A percentile compares a stretch with the other conserved stretches of the same genome.
These are phyloP conservation scores for Pichia deserticola DNA, from an alignment of 805 yeast genomes.

Conservation along the genomic window DNA sequence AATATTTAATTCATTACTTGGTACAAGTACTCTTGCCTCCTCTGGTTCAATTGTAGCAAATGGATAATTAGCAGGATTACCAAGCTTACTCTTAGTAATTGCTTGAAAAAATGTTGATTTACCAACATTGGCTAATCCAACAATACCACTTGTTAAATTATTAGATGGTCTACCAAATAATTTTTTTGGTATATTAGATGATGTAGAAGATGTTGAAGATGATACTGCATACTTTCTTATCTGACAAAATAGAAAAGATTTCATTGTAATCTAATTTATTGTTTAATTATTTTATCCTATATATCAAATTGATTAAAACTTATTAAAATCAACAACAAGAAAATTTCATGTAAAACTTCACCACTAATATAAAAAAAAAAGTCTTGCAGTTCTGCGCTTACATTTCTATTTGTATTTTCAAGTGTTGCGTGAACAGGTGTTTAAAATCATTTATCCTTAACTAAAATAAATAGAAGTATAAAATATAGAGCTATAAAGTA, in stretches of 20 bases:
- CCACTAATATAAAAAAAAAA: too few relatives aligned
- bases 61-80: slow-evolving; percentile 65
- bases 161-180: slow-evolving; percentile 30
- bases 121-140: slow-evolving; percentile 63
- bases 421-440: too few relatives aligned
- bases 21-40: slow-evolving; percentile 51
- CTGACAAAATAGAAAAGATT: not conserved
- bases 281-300: too few relatives aligned
- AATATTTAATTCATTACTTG: slow-evolving; percentile 41
- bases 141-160: slow-evolving; percentile 38
- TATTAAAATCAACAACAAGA: too few relatives aligned
- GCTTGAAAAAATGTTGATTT: slow-evolving; percentile 53
- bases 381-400: too few relatives aligned
- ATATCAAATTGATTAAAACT: too few relatives aligned
- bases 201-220: not conserved
- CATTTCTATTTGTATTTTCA: too few relatives aligned
- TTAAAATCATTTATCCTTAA: too few relatives aligned
- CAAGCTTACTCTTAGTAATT: slow-evolving; percentile 52
- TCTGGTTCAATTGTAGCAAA: slow-evolving; percentile 74
- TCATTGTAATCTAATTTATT: not conserved
- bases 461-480: too few relatives aligned
- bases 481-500: too few relatives aligned
- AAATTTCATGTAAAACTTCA: too few relatives aligned
- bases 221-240: slow-evolving; percentile 1
- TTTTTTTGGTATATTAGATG: slow-evolving; percentile 2